Base-by-base conservation (phyloP, 2,329 filamentous ascomycete genomes). In the Cladobotryum protrusum region DNA sequence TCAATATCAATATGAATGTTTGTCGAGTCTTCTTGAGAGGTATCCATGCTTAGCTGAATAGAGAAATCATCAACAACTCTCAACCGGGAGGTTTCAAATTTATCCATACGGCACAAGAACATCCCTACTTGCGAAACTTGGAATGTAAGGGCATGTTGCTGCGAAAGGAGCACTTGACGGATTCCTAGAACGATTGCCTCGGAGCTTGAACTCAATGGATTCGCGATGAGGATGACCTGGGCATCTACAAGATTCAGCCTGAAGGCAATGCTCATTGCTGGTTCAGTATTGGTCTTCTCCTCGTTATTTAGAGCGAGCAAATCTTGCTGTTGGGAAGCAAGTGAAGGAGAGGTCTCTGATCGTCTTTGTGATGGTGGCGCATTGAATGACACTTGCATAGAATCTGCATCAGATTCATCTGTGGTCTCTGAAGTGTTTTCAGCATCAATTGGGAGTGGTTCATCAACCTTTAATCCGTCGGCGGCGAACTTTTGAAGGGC, bases 81-180 rank as follows among this genome's bases (percentile, higher is more conserved):
- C 43, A 99, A 77, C 35, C 89, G 83, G 37, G 86, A 91, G 3
- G 87, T 90, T 58, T 99, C 92, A 59, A 97, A 97, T 55, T 85
- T 88, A 67, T 99, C 95, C 93, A 99, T 99, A 12, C 93, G 87
- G 64, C 95, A 99, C 32, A 99, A 70, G 66, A 96, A 99, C 93
- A 99, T 99, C 59, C 93, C 93, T 47, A 97, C 81, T 62, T 97
- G 85, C 7, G 89, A 91, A 3, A 99, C 83, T 63, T 99, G 92
- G 63, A 99, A 79, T 1, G 93, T 96, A 58, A 95, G 79, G 8
- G 92, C 89, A 71, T 97, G 89, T 66, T 99, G 95, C 60, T 95
- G 87, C 2, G 92, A 95, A 11, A 97, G 77, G 2, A 97, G 77
- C 12, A 97, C 83, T 65, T 99, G 91, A 64, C 96, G 95, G 2